Percentiles rank a stretch among this genome's conserved stretches.
Conservation (phyloP, 2,329 filamentous ascomycete genomes). For the Hymenoscyphus fraxineus region DNA sequence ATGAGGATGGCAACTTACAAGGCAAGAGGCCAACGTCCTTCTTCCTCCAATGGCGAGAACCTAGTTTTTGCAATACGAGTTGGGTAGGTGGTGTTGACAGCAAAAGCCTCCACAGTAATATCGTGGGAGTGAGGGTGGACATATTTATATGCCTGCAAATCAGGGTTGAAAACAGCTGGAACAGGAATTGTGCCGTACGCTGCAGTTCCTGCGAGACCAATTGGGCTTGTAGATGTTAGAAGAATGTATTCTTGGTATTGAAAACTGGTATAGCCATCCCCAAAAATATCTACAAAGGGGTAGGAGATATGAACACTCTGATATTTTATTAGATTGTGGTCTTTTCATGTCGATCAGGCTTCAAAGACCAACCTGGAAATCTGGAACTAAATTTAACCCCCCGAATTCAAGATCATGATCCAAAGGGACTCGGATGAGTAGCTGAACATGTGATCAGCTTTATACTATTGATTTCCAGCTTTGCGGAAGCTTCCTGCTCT, state of each 20-base stretch:
- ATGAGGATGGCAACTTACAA: conserved; percentile 11
- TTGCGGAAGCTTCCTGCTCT: background rate
- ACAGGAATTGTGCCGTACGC: conserved; percentile 6
- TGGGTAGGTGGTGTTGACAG: background rate
- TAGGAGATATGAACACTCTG: conserved; percentile 51
- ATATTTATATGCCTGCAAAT: conserved; percentile 7
- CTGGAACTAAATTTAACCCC: conserved; percentile 11
- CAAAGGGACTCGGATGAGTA: conserved; percentile 19
- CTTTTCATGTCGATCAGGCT: background rate
- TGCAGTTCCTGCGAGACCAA: conserved; percentile 1
- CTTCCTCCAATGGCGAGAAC: background rate
- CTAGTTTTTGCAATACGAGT: conserved; percentile 8
- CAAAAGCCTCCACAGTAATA: conserved; percentile 5
- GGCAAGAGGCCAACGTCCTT: conserved; percentile 5
- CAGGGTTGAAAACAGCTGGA: conserved; percentile 7
- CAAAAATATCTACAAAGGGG: conserved; percentile 51
- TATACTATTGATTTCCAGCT: background rate
- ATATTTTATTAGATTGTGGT: background rate
- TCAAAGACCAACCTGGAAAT: conserved; percentile 14
- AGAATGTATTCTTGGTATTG: conserved; percentile 49
- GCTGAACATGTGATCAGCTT: conserved; percentile 10
- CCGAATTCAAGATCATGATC: conserved; percentile 24
- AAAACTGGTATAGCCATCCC: conserved; percentile 49
- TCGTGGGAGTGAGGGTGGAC: background rate
- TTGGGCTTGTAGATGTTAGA: conserved; percentile 26